Evolutionary conservation across 257 asterid genomes (phyloP).

Genomic region (Leonotis leonurus): DNA sequence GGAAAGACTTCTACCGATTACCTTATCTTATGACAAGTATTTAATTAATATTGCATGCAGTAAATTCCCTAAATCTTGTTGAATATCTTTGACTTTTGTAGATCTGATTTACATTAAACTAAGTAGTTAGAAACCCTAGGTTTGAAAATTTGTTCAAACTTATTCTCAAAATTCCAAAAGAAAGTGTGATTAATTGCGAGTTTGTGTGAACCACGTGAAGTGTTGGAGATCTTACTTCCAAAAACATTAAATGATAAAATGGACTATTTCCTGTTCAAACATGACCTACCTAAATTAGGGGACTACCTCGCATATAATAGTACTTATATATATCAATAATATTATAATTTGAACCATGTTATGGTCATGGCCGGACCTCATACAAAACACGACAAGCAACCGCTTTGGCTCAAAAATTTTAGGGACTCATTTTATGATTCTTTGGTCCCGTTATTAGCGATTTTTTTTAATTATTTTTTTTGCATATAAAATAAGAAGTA

Average conservation of each 20-base stretch:
- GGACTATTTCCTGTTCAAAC: slow-evolving; percentile 41
- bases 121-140: slow-evolving; percentile 9
- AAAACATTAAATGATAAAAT: slow-evolving; percentile 38
- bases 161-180: neutral
- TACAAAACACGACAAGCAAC: too few relatives aligned
- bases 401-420: too few relatives aligned
- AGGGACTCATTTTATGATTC: too few relatives aligned
- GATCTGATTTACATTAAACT: slow-evolving; percentile 16
- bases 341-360: too few relatives aligned
- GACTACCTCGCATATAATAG: slow-evolving; percentile 27
- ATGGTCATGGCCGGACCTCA: too few relatives aligned
- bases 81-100: slow-evolving; percentile 40
- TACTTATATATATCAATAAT: too few relatives aligned
- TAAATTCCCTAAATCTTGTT: slow-evolving; percentile 11
- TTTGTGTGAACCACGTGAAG: slow-evolving; percentile 51
- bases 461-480: too few relatives aligned
- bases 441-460: too few relatives aligned
- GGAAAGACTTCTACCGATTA: neutral
- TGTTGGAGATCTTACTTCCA: slow-evolving; percentile 37
- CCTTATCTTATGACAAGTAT: neutral
- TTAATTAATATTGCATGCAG: neutral
- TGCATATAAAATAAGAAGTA: too few relatives aligned
- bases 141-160: slow-evolving; percentile 4
- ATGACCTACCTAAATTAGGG: slow-evolving; percentile 35
- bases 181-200: slow-evolving; percentile 18